Evolutionary conservation across 805 yeast species (phyloP).

Genomic region (Myxozyma sirexii): DNA sequence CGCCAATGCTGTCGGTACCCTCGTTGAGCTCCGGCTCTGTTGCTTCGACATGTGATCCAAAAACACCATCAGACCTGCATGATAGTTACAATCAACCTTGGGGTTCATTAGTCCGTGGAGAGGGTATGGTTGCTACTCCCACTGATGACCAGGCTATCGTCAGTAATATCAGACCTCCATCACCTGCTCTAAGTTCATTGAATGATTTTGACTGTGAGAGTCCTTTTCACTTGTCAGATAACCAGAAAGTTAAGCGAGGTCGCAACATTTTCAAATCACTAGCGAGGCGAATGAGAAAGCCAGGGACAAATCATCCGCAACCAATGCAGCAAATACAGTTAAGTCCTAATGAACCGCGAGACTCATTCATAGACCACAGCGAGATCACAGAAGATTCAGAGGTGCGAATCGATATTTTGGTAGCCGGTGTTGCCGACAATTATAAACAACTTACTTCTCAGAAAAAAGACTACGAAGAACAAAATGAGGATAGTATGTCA

Average conservation of each 20-base stretch:
- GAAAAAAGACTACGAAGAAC: neutral
- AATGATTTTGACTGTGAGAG: neutral
- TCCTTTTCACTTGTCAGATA: neutral
- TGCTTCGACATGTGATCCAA: neutral
- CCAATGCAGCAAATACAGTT: no score
- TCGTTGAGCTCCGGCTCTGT: constrained; percentile 8
- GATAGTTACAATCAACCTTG: constrained; percentile 5
- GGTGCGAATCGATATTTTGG: constrained; percentile 40
- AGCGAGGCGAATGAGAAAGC: neutral
- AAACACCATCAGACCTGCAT: neutral
- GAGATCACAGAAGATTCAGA: constrained; percentile 5
- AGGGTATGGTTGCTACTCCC: constrained; percentile 11
- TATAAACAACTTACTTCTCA: constrained; percentile 17
- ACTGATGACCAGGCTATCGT: constrained; percentile 33
- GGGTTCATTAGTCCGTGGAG: constrained; percentile 34
- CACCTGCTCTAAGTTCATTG: constrained; percentile 14
- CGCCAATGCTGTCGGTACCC: constrained; percentile 1
- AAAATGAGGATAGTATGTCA: neutral
- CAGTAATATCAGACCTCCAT: constrained; percentile 18
- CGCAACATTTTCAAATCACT: neutral
- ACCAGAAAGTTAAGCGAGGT: neutral
- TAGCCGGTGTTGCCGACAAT: constrained; percentile 34
- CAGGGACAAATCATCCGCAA: neutral
- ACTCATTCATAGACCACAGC: neutral
- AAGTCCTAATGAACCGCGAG: neutral